These are phyloP conservation scores for Fraxinus angustifolia DNA, from an alignment of 305 asterid genomes.

Conservation along the genomic window DNA sequence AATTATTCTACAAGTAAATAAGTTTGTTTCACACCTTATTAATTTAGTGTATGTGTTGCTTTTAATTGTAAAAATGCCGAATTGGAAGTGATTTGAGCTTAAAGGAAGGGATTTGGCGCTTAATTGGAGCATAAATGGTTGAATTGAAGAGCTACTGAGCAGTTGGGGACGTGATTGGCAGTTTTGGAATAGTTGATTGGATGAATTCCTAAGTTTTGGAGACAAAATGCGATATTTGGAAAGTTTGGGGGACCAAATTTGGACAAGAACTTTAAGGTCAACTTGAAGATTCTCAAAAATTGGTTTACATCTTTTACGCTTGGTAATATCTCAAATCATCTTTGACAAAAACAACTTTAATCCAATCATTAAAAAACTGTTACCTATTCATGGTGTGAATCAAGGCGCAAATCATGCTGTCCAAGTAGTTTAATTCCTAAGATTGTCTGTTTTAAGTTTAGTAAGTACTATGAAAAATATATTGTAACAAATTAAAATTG, in stretches of 20 bases:
- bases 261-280: not conserved
- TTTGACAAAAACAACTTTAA: not conserved
- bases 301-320: not conserved
- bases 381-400: not conserved
- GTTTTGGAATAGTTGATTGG: not conserved
- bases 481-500: not conserved
- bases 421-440: not conserved
- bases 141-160: not conserved
- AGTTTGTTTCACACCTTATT: too few relatives aligned
- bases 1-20: not conserved
- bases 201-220: not conserved
- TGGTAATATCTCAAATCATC: not conserved
- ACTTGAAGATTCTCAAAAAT: not conserved
- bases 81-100: not conserved
- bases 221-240: not conserved
- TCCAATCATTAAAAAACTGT: not conserved
- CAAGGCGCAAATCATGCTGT: not conserved
- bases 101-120: not conserved
- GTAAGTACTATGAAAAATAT: too few relatives aligned
- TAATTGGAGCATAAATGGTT: not conserved
- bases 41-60: not conserved
- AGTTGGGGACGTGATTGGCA: not conserved
- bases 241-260: not conserved
- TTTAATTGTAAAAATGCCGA: not conserved
- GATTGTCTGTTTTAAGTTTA: not conserved